Conservation (phyloP, 495 filamentous ascomycete species). For the Tuber calosporum region DNA sequence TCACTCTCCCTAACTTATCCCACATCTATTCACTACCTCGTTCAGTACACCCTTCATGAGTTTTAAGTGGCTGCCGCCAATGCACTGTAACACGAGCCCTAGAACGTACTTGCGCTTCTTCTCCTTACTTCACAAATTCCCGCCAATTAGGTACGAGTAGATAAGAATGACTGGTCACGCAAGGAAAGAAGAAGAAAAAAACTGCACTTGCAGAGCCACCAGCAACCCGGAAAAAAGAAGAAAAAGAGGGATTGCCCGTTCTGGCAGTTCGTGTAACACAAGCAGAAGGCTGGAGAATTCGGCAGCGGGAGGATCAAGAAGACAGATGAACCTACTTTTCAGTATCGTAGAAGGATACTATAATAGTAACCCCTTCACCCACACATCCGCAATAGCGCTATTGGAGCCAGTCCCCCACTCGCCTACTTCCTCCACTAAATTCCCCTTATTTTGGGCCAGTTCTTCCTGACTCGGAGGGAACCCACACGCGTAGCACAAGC, state of each 20-base stretch:
- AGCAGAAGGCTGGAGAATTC: background rate
- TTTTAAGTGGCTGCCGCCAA: background rate
- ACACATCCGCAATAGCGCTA: background rate
- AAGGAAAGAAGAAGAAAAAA: background rate
- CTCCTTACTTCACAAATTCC: background rate
- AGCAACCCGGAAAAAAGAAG: background rate
- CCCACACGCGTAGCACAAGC: background rate
- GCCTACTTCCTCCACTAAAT: background rate
- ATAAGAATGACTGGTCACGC: background rate
- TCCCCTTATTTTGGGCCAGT: background rate
- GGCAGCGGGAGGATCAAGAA: background rate
- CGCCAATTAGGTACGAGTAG: background rate
- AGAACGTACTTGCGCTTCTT: background rate
- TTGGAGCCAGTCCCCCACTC: background rate
- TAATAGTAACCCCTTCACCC: background rate
- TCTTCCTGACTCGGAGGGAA: background rate
- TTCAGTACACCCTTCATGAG: background rate
- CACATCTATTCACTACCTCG: background rate
- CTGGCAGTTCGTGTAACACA: background rate
- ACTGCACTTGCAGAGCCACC: background rate
- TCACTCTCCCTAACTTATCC: background rate
- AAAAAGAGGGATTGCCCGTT: background rate
- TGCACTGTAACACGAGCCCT: background rate
- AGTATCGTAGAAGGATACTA: background rate
- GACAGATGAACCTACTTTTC: background rate